Base-by-base conservation (phyloP, 116 monocot genomes). In the Dioscorea cayenensis region DNA sequence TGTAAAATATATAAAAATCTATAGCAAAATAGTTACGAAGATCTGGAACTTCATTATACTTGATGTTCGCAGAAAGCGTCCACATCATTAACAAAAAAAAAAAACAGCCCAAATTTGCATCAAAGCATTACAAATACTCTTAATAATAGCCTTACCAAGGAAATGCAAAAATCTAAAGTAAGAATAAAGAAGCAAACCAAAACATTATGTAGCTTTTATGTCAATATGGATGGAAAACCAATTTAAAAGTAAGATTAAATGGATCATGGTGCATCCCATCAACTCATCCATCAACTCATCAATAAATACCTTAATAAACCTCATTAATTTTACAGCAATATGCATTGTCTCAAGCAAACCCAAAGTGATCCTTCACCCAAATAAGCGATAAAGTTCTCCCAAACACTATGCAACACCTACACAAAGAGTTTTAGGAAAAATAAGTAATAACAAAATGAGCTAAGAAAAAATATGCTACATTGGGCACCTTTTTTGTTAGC, bases 351-450 rank as follows among this genome's bases (percentile, higher is more conserved):
- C 97, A 25, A 76, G 65, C 77, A 99, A 82, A 71, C 97, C 97
- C 68, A 90, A 92, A 77, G 94, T 93, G 72, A 99, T 89, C 71
- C 70, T 90, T 51, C 87, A 86, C 43, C 97, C 97, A 87, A 99
- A 99, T 49, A 82, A 83, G 65, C 78, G 84, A 76, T 99, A 99
- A 36, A 99, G 63, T 67, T 99, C 91, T 14, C 97, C 94, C 80
- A 99, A 81, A 79, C 97, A 93, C 73, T 86, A 93, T 68, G 93
- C 86, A 49, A 63, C 81, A 80, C 97, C 97, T 97, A 76, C 51
- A 66, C 21, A 64, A 19, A 43, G 55, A 43, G 7, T 43, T 43
- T 66, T 66, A 14, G 16, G 16, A 14, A 14, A 55, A 55, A 55
- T 55, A 17, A 17, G 19, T 17, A 55, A 55, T 55, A 55, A 55